Base-by-base conservation (phyloP, 208 protist species). In the Plasmodiophora brassicae region DNA sequence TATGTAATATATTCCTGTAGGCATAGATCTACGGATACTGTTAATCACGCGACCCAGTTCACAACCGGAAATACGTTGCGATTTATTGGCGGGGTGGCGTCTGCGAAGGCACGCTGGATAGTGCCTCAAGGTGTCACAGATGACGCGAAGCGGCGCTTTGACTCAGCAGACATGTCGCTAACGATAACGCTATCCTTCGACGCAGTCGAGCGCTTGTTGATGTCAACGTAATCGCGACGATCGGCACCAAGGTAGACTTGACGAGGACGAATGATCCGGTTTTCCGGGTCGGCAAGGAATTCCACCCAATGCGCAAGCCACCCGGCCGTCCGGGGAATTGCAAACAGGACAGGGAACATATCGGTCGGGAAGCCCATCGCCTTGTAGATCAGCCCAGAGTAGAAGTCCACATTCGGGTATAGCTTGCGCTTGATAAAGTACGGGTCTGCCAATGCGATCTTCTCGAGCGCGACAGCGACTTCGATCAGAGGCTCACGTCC, bases 351-450 rank as follows among this genome's bases (percentile, higher is more conserved):
- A n/a, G 94, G 88, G 90, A 95, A 96, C 45, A 95, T 91, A 53
- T 95, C 93, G 32, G 91, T 89, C 28, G 91, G 91, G 85, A 93
- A 92, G 1, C 90, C 91, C 85, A 93, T 85, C 0, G 89, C 91
- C 88, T 90, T 90, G 88, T 90, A 90, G 46, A 90, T 90, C 14
- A 90, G 35, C 25, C 93, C 92, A 46, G 87, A 91, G 86, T 94
- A 93, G 85, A 92, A 93, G 86, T 95, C 94, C 35, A 95, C 93
- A 41, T 96, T 96, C 5, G 94, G 94, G 65, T 94, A 96, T 0
- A 96, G 85, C 53, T 93, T 92, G 53, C 94, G 72, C 20, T 90
- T 90, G 45, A 90, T 88, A 88, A 95, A 95, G 88, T 95, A 95
- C 0, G 87, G 85, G 46, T 95, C 94, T 0, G 46, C 88, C 0